These are phyloP conservation scores for Vickermania ingenoplastis DNA, from an alignment of 208 protist genomes.

Conservation along the genomic window DNA sequence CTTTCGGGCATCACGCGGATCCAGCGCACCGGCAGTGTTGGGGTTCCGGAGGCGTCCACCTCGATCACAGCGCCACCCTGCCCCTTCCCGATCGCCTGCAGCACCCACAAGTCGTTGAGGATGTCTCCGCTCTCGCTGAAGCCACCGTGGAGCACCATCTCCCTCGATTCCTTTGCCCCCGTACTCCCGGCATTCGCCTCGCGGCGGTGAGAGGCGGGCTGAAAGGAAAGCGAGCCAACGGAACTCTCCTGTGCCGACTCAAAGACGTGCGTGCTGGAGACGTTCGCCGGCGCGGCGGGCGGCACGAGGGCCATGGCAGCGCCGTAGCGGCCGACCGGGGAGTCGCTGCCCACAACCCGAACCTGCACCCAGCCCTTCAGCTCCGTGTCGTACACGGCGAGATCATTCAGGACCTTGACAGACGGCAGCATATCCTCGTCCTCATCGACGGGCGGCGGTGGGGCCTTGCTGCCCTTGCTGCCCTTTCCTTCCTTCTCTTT, in stretches of 20 bases:
- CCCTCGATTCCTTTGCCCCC: slow-evolving; percentile 12
- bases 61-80: slow-evolving; percentile 5
- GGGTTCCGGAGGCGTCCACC: slow-evolving; percentile 9
- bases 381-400: slow-evolving; percentile 35
- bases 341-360: slow-evolving; percentile 18
- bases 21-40: slow-evolving; percentile 11
- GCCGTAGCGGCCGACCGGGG: slow-evolving; percentile 29
- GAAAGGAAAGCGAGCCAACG: slow-evolving; percentile 2
- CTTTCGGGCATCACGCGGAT: slow-evolving; percentile 1
- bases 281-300: background rate
- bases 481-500: slow-evolving; percentile 1
- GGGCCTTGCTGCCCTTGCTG: background rate
- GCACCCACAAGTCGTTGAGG: slow-evolving; percentile 61
- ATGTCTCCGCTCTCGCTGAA: slow-evolving; percentile 33
- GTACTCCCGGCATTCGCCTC: slow-evolving; percentile 10
- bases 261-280: background rate
- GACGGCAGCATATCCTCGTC: slow-evolving; percentile 5
- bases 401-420: slow-evolving; percentile 19
- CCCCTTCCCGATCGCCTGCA: slow-evolving; percentile 20
- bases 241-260: background rate
- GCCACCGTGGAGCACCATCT: slow-evolving; percentile 68
- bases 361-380: slow-evolving; percentile 35
- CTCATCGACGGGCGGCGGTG: background rate
- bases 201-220: slow-evolving; percentile 8
- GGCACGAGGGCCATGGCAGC: slow-evolving; percentile 39